Evolutionary conservation across 768 basidiomycete species (phyloP).

Genomic region (Lepiota venenata): DNA sequence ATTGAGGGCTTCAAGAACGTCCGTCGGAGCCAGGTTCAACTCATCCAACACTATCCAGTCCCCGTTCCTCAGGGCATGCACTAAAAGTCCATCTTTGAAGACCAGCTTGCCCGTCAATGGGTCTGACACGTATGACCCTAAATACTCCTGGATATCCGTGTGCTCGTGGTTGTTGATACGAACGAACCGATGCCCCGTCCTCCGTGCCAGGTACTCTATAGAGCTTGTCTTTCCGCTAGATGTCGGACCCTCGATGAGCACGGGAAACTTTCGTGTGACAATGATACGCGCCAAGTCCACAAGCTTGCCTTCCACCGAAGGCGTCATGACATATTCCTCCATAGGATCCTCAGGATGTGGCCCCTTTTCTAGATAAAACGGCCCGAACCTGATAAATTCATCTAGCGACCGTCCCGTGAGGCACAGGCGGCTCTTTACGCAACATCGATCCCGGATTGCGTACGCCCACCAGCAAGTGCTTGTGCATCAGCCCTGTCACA

Average conservation of each 20-base stretch:
- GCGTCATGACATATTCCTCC: constrained; percentile 91
- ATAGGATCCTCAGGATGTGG: constrained; percentile 55
- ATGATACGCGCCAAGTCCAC: constrained; percentile 92
- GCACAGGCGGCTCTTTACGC: constrained; percentile 62
- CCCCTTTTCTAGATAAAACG: constrained; percentile 87
- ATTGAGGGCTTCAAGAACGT: constrained; percentile 96
- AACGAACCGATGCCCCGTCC: constrained; percentile 93
- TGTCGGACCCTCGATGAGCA: constrained; percentile 96
- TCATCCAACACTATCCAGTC: constrained; percentile 99
- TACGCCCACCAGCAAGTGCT: constrained; percentile 74
- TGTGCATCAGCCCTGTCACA: constrained; percentile 68
- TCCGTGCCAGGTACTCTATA: constrained; percentile 89
- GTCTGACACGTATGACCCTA: constrained; percentile 95
- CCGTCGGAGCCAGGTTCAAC: constrained; percentile 94
- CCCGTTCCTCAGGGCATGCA: constrained; percentile 86
- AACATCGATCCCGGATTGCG: constrained; percentile 78
- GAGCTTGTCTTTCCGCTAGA: constrained; percentile 98
- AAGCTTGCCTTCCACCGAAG: constrained; percentile 93
- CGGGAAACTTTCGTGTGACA: constrained; percentile 84
- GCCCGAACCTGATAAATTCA: constrained; percentile 80
- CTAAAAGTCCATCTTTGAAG: constrained; percentile 92
- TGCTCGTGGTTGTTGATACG: constrained; percentile 99
- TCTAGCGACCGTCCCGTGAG: constrained; percentile 34
- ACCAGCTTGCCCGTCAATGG: constrained; percentile 89
- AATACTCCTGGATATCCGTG: constrained; percentile 98